Evolutionary conservation across 768 basidiomycete species (phyloP).

Genomic region (Hypholoma sublateritium): DNA sequence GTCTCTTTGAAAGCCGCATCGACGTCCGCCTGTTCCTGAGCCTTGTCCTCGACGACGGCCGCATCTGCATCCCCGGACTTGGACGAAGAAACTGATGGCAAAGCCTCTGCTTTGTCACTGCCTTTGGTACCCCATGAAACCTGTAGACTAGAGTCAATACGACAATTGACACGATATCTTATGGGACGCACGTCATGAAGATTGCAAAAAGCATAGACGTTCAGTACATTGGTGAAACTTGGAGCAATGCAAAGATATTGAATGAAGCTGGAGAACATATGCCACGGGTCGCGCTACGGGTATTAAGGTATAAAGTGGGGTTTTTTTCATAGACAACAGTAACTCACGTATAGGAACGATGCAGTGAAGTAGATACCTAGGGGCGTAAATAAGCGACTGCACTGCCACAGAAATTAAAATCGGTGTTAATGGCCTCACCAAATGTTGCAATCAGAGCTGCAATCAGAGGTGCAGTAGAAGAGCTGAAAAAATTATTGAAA

Average conservation of each 20-base stretch:
- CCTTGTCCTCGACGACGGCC: conserved; percentile 83
- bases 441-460: conserved; percentile 89
- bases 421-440: conserved; percentile 41
- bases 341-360: conserved; percentile 81
- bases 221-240: conserved; percentile 92
- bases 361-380: conserved; percentile 78
- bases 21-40: conserved; percentile 82
- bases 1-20: conserved; percentile 92
- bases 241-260: conserved; percentile 91
- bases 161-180: too few relatives aligned
- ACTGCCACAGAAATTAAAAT: not conserved
- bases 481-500: conserved; percentile 63
- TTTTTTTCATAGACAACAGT: not conserved
- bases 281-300: conserved; percentile 89
- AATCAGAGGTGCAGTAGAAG: conserved; percentile 77
- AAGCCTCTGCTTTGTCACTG: conserved; percentile 88
- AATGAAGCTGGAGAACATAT: conserved; percentile 92
- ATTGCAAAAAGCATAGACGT: conserved; percentile 98
- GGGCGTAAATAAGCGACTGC: not conserved
- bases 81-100: conserved; percentile 86
- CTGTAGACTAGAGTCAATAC: conserved; percentile 27
- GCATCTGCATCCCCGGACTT: conserved; percentile 75
- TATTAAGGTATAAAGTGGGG: not conserved
- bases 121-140: conserved; percentile 96
- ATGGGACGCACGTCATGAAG: conserved; percentile 71